A percentile compares a stretch with the other conserved stretches of the same genome.
Evolutionary conservation across 306 rosid species (phyloP).

Genomic region (Dalbergia oliveri): DNA sequence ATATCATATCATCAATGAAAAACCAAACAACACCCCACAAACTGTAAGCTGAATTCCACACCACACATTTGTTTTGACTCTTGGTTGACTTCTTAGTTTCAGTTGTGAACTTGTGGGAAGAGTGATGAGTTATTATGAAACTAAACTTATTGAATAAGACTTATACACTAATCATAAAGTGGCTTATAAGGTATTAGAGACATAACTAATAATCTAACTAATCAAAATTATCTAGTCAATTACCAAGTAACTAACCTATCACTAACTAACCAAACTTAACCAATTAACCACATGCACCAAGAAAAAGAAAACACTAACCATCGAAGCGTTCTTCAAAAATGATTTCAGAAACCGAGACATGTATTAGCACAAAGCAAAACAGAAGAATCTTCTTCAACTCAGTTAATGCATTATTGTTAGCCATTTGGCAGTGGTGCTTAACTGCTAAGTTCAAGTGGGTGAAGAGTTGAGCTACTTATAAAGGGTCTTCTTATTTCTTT

Average conservation of each 20-base stretch:
- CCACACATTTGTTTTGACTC: not conserved
- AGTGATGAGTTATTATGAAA: conserved; percentile 11
- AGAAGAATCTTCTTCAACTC: conserved; percentile 39
- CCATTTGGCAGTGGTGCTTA: conserved; percentile 46
- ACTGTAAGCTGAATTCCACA: conserved; percentile 21
- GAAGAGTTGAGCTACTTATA: conserved; percentile 49
- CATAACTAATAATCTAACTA: conserved; percentile 16
- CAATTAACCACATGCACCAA: not conserved
- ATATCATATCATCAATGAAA: conserved; percentile 17
- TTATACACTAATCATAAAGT: not conserved
- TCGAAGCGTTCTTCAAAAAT: conserved; percentile 89
- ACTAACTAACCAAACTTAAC: conserved; percentile 25
- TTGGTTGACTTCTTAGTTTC: not conserved
- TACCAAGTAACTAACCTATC: conserved; percentile 28
- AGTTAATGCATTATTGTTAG: conserved; percentile 18
- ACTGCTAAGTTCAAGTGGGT: not conserved
- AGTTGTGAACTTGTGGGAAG: not conserved
- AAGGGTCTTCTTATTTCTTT: not conserved
- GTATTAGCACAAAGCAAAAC: conserved; percentile 41
- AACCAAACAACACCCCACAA: not conserved
- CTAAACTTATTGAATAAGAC: not conserved
- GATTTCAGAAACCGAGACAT: conserved; percentile 64
- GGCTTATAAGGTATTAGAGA: not conserved
- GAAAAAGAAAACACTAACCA: conserved; percentile 51
- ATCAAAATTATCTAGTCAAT: not conserved